Conservation (phyloP, 106 monocot species). For the Acorus calamus region DNA sequence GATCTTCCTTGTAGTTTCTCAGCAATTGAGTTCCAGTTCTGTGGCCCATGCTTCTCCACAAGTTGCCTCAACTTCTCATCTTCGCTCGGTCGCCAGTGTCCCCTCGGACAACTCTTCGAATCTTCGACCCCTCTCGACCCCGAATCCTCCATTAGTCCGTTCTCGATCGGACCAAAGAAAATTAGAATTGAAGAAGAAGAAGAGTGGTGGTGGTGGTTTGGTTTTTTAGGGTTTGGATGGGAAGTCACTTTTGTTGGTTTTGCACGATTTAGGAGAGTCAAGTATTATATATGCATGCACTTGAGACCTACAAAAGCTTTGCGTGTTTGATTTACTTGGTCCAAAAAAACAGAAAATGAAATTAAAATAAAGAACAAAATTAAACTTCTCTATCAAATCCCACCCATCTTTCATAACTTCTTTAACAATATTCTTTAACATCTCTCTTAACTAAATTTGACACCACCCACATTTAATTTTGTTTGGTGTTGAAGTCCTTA, state of each 20-base stretch:
- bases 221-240: constrained; percentile 48
- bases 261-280: constrained; percentile 20
- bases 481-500: too few relatives aligned
- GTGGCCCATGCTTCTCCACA: constrained; percentile 72
- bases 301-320: not conserved
- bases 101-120: constrained; percentile 33
- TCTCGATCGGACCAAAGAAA: not conserved
- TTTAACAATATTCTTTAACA: constrained; percentile 3
- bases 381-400: constrained; percentile 3
- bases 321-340: too few relatives aligned
- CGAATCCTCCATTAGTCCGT: constrained; percentile 3
- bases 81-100: constrained; percentile 84
- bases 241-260: constrained; percentile 45
- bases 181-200: not conserved
- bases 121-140: constrained; percentile 16
- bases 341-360: too few relatives aligned
- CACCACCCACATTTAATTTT: too few relatives aligned
- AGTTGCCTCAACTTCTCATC: constrained; percentile 67
- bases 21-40: constrained; percentile 83
- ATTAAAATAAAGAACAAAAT: not conserved
- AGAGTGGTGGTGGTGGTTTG: not conserved
- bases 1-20: constrained; percentile 82
- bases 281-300: not conserved
- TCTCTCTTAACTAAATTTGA: too few relatives aligned
- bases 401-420: constrained; percentile 14